Evolutionary conservation across 2,329 filamentous ascomycete genomes (phyloP), one percentile per base, ranked within the genome.

Genomic region (Colletotrichum eleusines): DNA sequence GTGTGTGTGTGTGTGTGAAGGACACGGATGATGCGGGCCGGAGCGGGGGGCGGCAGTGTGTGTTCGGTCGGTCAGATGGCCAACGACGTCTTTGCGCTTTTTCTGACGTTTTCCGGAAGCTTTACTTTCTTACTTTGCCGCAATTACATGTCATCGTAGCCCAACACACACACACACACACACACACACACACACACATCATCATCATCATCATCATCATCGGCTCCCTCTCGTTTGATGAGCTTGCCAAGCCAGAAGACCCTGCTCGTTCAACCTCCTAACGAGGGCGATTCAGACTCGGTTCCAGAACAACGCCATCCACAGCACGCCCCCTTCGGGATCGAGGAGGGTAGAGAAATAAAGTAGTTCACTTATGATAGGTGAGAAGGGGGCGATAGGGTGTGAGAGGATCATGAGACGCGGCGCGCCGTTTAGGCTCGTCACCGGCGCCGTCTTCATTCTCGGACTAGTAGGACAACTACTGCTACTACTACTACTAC

Each of bases 11-110:
- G 33, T n/a, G 42, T 20, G 8, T 8, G 58, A 12, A 48, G 26
- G 44, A 23, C 23, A 14, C 46, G 60, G 48, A 53, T 46, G 26
- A 54, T 20, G 26, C 48, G 48, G 60, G 60, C 23, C 23, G 46
- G 46, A 18, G 46, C 18, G 31, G 59, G 46, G 59, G n/a, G 23
- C 8, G 31, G 44, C 11, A 16, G 48, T 3, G 35, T 12, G 6
- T 12, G 38, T 12, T 40, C 18, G 2, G 14, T 38, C 1, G 9
- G 38, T 40, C 38, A 40, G 16, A 23, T 57, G 33, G 16, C 35
- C 33, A 42, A 53, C 18, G 31, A 50, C 11, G 20, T 42, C 20
- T 5, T 18, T 3, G 18, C 11, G n/a, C n/a, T n/a, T n/a, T n/a
- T 16, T 23, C 48, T 26, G 46, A 53, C 46, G 16, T n/a, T 31